Evolutionary conservation across 306 rosid genomes (phyloP).

Genomic region (Lithocarpus polystachyus): DNA sequence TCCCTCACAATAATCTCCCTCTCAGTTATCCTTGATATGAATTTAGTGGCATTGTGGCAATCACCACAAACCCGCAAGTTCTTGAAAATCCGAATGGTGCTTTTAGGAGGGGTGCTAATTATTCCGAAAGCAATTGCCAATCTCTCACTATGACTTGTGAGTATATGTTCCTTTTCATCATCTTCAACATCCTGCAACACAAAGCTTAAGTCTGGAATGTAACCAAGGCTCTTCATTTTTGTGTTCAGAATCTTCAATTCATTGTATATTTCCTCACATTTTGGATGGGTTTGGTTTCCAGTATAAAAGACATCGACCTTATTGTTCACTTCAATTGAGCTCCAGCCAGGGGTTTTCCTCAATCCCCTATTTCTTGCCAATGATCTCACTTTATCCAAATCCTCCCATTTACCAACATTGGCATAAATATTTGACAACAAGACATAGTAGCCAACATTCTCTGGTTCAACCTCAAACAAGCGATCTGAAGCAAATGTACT

Average conservation of each 20-base stretch:
- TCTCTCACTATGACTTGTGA: constrained; percentile 44
- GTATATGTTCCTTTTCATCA: constrained; percentile 52
- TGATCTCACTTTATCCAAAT: constrained; percentile 43
- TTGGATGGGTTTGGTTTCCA: constrained; percentile 45
- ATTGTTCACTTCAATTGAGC: constrained; percentile 49
- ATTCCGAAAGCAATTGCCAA: constrained; percentile 47
- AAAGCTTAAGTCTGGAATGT: constrained; percentile 42
- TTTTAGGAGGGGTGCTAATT: constrained; percentile 36
- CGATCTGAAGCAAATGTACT: constrained; percentile 40
- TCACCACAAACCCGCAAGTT: constrained; percentile 55
- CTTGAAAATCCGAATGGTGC: constrained; percentile 44
- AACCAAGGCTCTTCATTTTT: constrained; percentile 46
- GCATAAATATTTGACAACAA: constrained; percentile 49
- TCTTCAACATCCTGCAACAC: constrained; percentile 60
- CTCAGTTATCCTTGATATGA: constrained; percentile 34
- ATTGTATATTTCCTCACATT: constrained; percentile 38
- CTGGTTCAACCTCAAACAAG: constrained; percentile 41
- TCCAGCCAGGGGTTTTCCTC: constrained; percentile 54
- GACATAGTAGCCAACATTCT: constrained; percentile 49
- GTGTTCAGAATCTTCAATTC: constrained; percentile 34
- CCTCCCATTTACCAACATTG: constrained; percentile 45
- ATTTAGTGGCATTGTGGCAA: constrained; percentile 40
- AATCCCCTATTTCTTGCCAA: constrained; percentile 42
- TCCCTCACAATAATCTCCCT: constrained; percentile 54
- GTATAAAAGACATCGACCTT: constrained; percentile 48